Conservation (phyloP, 306 rosid species). For the Casuarina glauca region DNA sequence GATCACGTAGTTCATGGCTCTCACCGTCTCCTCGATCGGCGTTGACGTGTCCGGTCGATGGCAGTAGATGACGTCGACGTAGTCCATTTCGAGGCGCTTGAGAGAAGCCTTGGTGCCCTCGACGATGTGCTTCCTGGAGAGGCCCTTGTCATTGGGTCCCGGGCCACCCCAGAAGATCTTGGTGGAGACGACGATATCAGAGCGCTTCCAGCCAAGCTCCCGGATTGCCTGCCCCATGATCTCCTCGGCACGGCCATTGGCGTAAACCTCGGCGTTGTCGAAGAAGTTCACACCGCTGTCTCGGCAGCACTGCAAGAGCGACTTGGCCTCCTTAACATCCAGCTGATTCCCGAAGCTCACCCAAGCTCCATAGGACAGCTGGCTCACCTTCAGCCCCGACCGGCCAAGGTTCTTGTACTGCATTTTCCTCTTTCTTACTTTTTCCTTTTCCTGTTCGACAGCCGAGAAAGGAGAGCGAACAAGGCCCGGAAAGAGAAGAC, state of each 20-base stretch:
- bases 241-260: constrained; percentile 95
- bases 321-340: constrained; percentile 91
- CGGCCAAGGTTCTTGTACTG: constrained; percentile 88
- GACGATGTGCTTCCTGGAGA: constrained; percentile 79
- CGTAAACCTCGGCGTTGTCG: constrained; percentile 99
- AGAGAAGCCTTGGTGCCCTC: constrained; percentile 89
- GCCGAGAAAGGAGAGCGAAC: background rate
- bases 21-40: constrained; percentile 91
- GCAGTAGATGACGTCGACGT: constrained; percentile 78
- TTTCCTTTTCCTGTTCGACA: background rate
- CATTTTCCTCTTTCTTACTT: constrained; percentile 25
- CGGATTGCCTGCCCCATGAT: constrained; percentile 98
- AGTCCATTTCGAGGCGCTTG: constrained; percentile 84
- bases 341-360: constrained; percentile 97
- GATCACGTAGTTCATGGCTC: constrained; percentile 86
- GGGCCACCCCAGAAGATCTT: constrained; percentile 99
- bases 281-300: constrained; percentile 96
- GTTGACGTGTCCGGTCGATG: constrained; percentile 79
- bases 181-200: constrained; percentile 89
- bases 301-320: constrained; percentile 88
- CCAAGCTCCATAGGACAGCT: constrained; percentile 91
- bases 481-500: background rate
- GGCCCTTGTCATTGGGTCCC: constrained; percentile 94
- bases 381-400: constrained; percentile 92
- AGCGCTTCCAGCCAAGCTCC: constrained; percentile 89